Percentiles rank a stretch among this genome's conserved stretches.
Conservation (phyloP, 2,329 filamentous ascomycete species). For the Cryoendolithus antarcticus region DNA sequence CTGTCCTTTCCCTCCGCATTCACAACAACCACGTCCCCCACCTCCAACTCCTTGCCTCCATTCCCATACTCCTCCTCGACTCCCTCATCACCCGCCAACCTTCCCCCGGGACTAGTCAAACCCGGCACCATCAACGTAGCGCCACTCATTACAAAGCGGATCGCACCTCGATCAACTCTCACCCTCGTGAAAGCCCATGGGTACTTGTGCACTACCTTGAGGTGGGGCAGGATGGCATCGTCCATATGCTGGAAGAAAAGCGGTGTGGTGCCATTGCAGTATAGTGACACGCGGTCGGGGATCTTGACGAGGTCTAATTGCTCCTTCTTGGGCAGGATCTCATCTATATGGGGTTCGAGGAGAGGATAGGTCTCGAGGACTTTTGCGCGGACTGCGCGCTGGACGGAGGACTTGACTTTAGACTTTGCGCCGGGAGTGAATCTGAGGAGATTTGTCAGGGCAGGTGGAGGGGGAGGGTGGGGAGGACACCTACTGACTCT, state of each 20-base stretch:
- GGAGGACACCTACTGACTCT: slow-evolving; percentile 47
- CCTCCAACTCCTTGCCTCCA: slow-evolving; percentile 55
- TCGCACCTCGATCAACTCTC: slow-evolving; percentile 87
- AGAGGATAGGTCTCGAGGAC: slow-evolving; percentile 76
- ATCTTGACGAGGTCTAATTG: slow-evolving; percentile 85
- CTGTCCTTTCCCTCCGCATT: slow-evolving; percentile 88
- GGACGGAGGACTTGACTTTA: slow-evolving; percentile 90
- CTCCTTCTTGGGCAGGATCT: slow-evolving; percentile 88
- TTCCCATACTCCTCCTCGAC: slow-evolving; percentile 33
- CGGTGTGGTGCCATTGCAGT: slow-evolving; percentile 63
- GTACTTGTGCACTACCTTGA: slow-evolving; percentile 80
- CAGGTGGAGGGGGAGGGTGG: neutral
- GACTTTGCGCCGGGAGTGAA: slow-evolving; percentile 70
- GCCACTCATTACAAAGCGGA: slow-evolving; percentile 87
- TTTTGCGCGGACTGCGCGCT: slow-evolving; percentile 72
- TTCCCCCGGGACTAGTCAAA: slow-evolving; percentile 69
- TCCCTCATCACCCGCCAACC: slow-evolving; percentile 49
- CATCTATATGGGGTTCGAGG: slow-evolving; percentile 78
- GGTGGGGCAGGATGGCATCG: slow-evolving; percentile 71
- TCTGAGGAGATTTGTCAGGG: slow-evolving; percentile 10
- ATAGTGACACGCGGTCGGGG: slow-evolving; percentile 81
- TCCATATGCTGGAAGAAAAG: slow-evolving; percentile 85
- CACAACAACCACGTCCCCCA: slow-evolving; percentile 76
- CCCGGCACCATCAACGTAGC: slow-evolving; percentile 95
- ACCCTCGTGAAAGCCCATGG: slow-evolving; percentile 72